Evolutionary conservation across 768 basidiomycete genomes (phyloP), one percentile per base, ranked within the genome.

Genomic region (Rhodosporidiobolus odoratus): DNA sequence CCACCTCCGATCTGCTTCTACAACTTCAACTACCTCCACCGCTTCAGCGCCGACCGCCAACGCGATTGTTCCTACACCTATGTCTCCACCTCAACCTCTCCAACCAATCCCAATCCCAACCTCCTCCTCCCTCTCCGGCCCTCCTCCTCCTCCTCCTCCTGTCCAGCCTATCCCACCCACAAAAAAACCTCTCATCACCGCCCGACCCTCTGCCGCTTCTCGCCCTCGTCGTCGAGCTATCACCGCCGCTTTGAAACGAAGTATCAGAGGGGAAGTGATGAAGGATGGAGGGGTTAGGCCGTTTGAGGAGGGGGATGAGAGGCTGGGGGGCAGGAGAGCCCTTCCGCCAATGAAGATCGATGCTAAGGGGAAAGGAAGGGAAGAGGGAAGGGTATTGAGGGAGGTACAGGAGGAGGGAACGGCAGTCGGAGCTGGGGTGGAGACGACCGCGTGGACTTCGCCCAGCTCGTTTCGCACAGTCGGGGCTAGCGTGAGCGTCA

Each of bases 391-490:
- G 21, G 3, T 21, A 4, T n/a, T n/a, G 59, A n/a, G 41, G n/a
- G 30, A 2, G 30, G 13, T 16, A 6, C 7, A 37, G 35, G 35
- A 35, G 21, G 35, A 7, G 54, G n/a, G 38, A 37, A 43, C 19
- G 1, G 35, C 25, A 17, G 35, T 16, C 5, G 30, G 17, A 15
- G 48, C 21, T 10, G 9, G 48, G 13, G 30, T 30, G 37, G 61
- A 3, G 43, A 43, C 43, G 48, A 50, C 48, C 21, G 12, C 48
- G 48, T 8, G 48, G 21, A n/a, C 35, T 16, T 54, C 52, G 21
- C 63, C 63, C 15, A n/a, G 23, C 13, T 64, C 63, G 23, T 64
- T 64, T 30, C 19, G 54, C 16, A 64, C 63, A 23, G 63, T 64
- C 27, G 54, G 34, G 53, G 53, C 53, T 21, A 64, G 38, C 9